A percentile compares a stretch with the other conserved stretches of the same genome.
phyloP scores from a whole-genome alignment of 164 flowering plant species.

The Tetrastigma voinierianum region DNA sequence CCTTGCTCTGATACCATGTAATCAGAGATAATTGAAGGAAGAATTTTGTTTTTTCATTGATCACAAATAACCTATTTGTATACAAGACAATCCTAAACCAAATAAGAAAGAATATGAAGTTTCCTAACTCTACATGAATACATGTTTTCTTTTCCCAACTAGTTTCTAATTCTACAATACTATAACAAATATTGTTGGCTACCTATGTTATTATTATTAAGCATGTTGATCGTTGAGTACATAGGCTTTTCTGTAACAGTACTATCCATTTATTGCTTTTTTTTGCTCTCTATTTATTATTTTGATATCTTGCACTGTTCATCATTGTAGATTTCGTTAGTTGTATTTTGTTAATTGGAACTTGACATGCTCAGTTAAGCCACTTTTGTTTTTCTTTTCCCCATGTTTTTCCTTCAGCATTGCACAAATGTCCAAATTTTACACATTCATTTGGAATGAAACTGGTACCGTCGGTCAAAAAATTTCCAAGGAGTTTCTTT shows the following conservation, averaged over 20 bases:
- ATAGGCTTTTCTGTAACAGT: background rate
- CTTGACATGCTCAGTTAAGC: background rate
- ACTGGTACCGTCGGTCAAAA: constrained; percentile 36
- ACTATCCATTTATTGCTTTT: background rate
- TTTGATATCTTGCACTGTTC: background rate
- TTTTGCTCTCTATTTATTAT: background rate
- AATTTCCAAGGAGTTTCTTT: constrained; percentile 35
- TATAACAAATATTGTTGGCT: too few relatives aligned
- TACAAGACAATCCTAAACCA: too few relatives aligned
- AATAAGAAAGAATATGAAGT: too few relatives aligned
- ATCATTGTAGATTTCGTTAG: background rate
- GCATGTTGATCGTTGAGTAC: too few relatives aligned
- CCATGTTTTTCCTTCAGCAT: constrained; percentile 46
- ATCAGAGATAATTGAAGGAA: too few relatives aligned
- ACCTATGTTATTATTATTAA: too few relatives aligned
- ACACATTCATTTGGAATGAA: constrained; percentile 69
- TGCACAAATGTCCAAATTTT: constrained; percentile 79
- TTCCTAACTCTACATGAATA: too few relatives aligned
- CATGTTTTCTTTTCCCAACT: too few relatives aligned
- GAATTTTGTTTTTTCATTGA: too few relatives aligned
- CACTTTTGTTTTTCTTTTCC: background rate
- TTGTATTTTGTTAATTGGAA: background rate
- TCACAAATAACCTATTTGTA: too few relatives aligned
- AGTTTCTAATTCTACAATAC: too few relatives aligned
- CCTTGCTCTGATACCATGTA: too few relatives aligned